Conservation (phyloP, 2,329 filamentous ascomycete species). For the Pseudogymnoascus sp. region DNA sequence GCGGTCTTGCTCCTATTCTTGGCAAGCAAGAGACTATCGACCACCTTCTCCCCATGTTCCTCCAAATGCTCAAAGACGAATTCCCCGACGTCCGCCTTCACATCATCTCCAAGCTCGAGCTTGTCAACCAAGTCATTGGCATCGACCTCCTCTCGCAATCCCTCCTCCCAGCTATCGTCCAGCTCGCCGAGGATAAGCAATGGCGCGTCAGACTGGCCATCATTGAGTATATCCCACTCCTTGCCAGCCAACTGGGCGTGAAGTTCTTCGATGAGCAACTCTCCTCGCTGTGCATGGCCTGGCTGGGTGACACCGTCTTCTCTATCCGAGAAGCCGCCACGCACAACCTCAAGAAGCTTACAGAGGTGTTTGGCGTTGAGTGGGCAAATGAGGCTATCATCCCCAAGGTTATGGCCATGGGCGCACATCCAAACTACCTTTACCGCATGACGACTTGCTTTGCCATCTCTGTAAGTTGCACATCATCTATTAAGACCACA, state of each 20-base stretch:
- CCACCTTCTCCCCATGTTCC: constrained; percentile 95
- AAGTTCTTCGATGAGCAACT: constrained; percentile 98
- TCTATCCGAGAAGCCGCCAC: constrained; percentile 97
- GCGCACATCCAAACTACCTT: constrained; percentile 94
- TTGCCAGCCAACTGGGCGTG: constrained; percentile 91
- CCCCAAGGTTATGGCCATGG: constrained; percentile 98
- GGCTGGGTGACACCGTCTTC: constrained; percentile 97
- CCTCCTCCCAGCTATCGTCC: constrained; percentile 91
- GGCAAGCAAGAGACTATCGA: constrained; percentile 98
- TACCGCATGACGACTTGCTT: constrained; percentile 99
- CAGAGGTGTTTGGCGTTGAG: constrained; percentile 95
- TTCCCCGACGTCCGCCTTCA: constrained; percentile 96
- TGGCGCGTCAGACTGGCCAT: constrained; percentile 97
- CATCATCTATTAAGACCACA: background rate
- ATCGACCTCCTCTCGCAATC: constrained; percentile 96
- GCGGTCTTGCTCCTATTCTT: constrained; percentile 88
- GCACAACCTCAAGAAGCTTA: constrained; percentile 95
- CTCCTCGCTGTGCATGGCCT: constrained; percentile 92
- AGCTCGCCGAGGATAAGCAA: constrained; percentile 97
- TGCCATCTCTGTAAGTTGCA: constrained; percentile 76
- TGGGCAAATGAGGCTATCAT: constrained; percentile 98
- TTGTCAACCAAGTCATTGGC: constrained; percentile 97
- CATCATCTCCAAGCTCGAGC: constrained; percentile 98
- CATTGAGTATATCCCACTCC: constrained; percentile 96
- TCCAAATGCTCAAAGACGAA: constrained; percentile 99